Percentiles rank a stretch among this genome's conserved stretches.
These are phyloP conservation scores for Ricinus communis DNA, from an alignment of 345 rosid genomes.

Conservation along the genomic window DNA sequence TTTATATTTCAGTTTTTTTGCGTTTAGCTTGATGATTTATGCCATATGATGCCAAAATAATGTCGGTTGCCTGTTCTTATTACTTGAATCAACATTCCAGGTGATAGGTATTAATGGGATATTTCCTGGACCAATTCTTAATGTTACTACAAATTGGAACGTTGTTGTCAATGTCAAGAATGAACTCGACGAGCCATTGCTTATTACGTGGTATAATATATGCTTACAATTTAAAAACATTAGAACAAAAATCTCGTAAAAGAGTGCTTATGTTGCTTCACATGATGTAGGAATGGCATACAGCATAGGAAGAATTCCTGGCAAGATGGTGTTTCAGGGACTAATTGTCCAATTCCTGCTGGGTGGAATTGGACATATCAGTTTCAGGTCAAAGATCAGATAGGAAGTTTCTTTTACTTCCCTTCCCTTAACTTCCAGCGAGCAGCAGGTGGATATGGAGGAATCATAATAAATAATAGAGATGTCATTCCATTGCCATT, in stretches of 20 bases:
- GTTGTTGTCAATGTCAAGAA: constrained; percentile 36
- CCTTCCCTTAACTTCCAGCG: constrained; percentile 35
- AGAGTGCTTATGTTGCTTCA: constrained; percentile 8
- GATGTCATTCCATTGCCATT: constrained; percentile 32
- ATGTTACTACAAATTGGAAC: constrained; percentile 36
- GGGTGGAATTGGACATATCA: constrained; percentile 40
- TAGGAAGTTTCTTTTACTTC: constrained; percentile 38
- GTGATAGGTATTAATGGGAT: constrained; percentile 33
- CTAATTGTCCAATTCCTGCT: constrained; percentile 40
- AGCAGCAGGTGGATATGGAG: constrained; percentile 41
- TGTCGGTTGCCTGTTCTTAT: neutral
- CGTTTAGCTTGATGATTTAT: neutral
- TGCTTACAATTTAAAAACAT: neutral
- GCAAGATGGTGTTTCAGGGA: constrained; percentile 39
- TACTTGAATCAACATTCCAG: constrained; percentile 14
- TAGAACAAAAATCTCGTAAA: neutral
- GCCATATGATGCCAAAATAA: neutral
- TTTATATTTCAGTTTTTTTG: neutral
- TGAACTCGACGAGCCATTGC: constrained; percentile 33
- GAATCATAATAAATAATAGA: constrained; percentile 33
- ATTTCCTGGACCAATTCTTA: constrained; percentile 36
- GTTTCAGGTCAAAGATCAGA: constrained; percentile 40
- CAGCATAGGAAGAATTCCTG: constrained; percentile 36
- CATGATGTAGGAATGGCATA: constrained; percentile 29
- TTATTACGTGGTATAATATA: constrained; percentile 59